phyloP scores from a whole-genome alignment of 2,329 filamentous ascomycete genomes.

The Xylariaceae sp. region DNA sequence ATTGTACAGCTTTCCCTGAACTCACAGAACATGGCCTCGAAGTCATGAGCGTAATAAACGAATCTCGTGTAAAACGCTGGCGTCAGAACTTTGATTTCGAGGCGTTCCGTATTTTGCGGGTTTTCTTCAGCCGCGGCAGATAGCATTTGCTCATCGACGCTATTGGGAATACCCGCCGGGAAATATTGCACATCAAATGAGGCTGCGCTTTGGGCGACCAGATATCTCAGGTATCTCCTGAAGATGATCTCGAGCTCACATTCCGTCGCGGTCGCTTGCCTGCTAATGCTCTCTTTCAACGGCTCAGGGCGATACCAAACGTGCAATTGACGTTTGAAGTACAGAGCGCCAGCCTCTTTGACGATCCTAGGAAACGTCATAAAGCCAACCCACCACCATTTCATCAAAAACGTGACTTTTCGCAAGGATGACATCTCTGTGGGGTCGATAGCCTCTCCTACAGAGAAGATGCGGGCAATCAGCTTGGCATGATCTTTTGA shows the following conservation, averaged over 20 bases:
- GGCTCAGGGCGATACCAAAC: slow-evolving; percentile 67
- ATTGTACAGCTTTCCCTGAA: slow-evolving; percentile 58
- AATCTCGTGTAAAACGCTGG: slow-evolving; percentile 68
- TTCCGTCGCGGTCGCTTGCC: slow-evolving; percentile 52
- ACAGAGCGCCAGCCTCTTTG: slow-evolving; percentile 57
- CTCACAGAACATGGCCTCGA: slow-evolving; percentile 61
- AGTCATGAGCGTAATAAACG: slow-evolving; percentile 59
- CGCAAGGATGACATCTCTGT: slow-evolving; percentile 39
- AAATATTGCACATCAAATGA: slow-evolving; percentile 53
- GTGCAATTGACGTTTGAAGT: slow-evolving; percentile 54
- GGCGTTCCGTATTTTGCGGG: slow-evolving; percentile 28
- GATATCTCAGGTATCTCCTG: slow-evolving; percentile 44
- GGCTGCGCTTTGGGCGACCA: slow-evolving; percentile 46
- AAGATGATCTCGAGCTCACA: slow-evolving; percentile 45
- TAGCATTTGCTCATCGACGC: slow-evolving; percentile 37
- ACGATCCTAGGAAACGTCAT: slow-evolving; percentile 65
- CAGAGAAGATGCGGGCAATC: slow-evolving; percentile 57
- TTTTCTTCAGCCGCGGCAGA: slow-evolving; percentile 30
- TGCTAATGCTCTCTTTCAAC: slow-evolving; percentile 51
- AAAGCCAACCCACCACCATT: slow-evolving; percentile 68
- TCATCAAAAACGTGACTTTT: slow-evolving; percentile 46
- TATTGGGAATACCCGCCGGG: slow-evolving; percentile 45
- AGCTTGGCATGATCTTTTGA: slow-evolving; percentile 61
- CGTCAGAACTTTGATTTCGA: slow-evolving; percentile 59
- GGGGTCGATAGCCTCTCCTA: slow-evolving; percentile 50